Conservation (phyloP, 805 yeast genomes). For the Metschnikowia bowlesiae region DNA sequence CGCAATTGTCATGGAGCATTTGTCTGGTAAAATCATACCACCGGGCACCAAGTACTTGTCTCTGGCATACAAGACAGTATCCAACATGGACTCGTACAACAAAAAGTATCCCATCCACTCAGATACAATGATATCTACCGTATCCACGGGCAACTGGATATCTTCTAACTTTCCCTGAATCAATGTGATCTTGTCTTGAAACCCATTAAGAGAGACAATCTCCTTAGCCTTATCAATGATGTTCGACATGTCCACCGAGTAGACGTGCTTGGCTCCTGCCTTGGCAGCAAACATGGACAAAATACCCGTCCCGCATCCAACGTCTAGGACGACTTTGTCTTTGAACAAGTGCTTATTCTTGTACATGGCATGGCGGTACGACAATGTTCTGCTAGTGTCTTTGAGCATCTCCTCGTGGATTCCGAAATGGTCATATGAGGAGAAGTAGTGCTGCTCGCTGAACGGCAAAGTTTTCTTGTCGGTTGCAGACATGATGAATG, state of each 20-base stretch:
- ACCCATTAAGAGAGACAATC: constrained; percentile 79
- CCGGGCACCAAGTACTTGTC: constrained; percentile 79
- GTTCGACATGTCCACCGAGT: constrained; percentile 95
- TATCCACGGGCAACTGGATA: constrained; percentile 73
- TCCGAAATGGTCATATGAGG: constrained; percentile 94
- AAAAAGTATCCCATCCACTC: constrained; percentile 99
- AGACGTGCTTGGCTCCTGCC: constrained; percentile 98
- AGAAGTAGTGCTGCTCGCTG: constrained; percentile 88
- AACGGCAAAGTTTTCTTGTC: constrained; percentile 60
- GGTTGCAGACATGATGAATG: constrained; percentile 49
- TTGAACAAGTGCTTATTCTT: constrained; percentile 86
- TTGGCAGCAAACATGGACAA: constrained; percentile 96
- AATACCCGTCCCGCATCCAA: constrained; percentile 99
- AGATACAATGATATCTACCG: constrained; percentile 91
- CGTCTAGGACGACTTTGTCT: constrained; percentile 92
- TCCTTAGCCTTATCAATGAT: constrained; percentile 95
- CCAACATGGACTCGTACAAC: constrained; percentile 95
- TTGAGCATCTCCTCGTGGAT: constrained; percentile 99
- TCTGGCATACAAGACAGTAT: constrained; percentile 90
- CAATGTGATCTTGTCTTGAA: constrained; percentile 78
- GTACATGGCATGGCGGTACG: constrained; percentile 88
- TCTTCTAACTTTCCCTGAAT: constrained; percentile 94
- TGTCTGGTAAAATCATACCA: constrained; percentile 93
- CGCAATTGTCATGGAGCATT: constrained; percentile 83
- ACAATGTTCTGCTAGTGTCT: constrained; percentile 86